A percentile compares a stretch with the other conserved stretches of the same genome.
These are phyloP conservation scores for Russula sp. DNA, from an alignment of 768 basidiomycete species.

Conservation along the genomic window DNA sequence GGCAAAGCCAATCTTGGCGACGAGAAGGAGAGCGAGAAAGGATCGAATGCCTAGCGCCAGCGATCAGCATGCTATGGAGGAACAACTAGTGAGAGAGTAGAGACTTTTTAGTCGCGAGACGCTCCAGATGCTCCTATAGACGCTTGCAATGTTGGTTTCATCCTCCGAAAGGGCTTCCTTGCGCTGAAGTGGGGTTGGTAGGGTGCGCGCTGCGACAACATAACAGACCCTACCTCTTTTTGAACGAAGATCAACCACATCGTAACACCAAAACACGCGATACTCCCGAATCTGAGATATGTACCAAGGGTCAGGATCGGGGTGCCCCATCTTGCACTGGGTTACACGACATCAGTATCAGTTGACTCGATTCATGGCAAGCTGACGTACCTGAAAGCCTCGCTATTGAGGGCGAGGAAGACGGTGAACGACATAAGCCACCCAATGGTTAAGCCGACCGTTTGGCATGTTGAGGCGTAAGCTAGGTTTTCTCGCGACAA, in stretches of 20 bases:
- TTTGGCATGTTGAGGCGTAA: conserved; percentile 97
- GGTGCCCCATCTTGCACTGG: conserved; percentile 68
- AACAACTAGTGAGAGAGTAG: conserved; percentile 25
- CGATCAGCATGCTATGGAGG: background rate
- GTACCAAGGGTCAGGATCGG: conserved; percentile 63
- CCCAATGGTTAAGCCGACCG: conserved; percentile 91
- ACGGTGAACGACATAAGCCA: conserved; percentile 96
- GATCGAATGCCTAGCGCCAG: conserved; percentile 72
- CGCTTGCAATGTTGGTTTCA: conserved; percentile 83
- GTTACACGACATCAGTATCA: background rate
- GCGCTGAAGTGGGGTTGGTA: conserved; percentile 41
- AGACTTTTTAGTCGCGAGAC: conserved; percentile 87
- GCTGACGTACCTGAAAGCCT: conserved; percentile 65
- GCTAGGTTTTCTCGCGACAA: conserved; percentile 91
- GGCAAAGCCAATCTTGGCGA: conserved; percentile 90
- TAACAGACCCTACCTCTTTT: conserved; percentile 62
- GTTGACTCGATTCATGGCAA: background rate
- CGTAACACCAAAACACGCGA: conserved; percentile 78
- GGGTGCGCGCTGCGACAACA: background rate
- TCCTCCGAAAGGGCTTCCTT: conserved; percentile 63
- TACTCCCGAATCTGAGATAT: conserved; percentile 81
- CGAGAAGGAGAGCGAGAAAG: conserved; percentile 77
- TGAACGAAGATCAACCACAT: conserved; percentile 81
- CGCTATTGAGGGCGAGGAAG: conserved; percentile 93
- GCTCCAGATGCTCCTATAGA: conserved; percentile 91